These are phyloP conservation scores for Euclidium syriacum DNA, from an alignment of 345 rosid species.

Conservation along the genomic window DNA sequence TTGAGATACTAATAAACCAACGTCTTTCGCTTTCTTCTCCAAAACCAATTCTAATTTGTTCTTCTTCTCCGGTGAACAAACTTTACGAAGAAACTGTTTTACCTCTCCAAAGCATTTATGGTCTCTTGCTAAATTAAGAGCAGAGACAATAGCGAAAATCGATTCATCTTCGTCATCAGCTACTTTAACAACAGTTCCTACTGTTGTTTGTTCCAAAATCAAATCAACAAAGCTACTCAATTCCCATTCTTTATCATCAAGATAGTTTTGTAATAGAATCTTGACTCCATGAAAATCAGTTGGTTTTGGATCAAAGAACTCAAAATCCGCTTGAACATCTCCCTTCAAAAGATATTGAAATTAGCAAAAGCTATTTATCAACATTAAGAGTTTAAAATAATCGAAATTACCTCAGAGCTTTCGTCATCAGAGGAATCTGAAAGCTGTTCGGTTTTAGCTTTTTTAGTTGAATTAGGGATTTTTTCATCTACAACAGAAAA, in stretches of 20 bases:
- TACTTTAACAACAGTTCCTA: slow-evolving; percentile 89
- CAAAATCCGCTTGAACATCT: slow-evolving; percentile 83
- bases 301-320: slow-evolving; percentile 82
- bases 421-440: slow-evolving; percentile 58
- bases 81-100: slow-evolving; percentile 55
- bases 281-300: slow-evolving; percentile 80
- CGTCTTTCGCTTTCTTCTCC: slow-evolving; percentile 45
- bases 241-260: slow-evolving; percentile 76
- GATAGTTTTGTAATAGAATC: slow-evolving; percentile 58
- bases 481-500: slow-evolving; percentile 22
- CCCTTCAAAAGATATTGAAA: slow-evolving; percentile 34
- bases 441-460: slow-evolving; percentile 10
- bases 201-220: slow-evolving; percentile 72
- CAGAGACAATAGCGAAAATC: slow-evolving; percentile 55
- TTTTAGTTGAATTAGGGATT: slow-evolving; percentile 1
- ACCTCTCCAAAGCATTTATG: slow-evolving; percentile 52
- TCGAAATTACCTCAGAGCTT: slow-evolving; percentile 36
- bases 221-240: slow-evolving; percentile 84
- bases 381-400: background rate
- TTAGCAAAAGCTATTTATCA: background rate
- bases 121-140: slow-evolving; percentile 71
- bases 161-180: slow-evolving; percentile 70
- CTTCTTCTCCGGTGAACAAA: slow-evolving; percentile 46
- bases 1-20: slow-evolving; percentile 83
- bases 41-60: slow-evolving; percentile 42